A percentile compares a stretch with the other conserved stretches of the same genome.
These are phyloP conservation scores for Fragaria iinumae DNA, from an alignment of 306 rosid genomes.

Conservation along the genomic window DNA sequence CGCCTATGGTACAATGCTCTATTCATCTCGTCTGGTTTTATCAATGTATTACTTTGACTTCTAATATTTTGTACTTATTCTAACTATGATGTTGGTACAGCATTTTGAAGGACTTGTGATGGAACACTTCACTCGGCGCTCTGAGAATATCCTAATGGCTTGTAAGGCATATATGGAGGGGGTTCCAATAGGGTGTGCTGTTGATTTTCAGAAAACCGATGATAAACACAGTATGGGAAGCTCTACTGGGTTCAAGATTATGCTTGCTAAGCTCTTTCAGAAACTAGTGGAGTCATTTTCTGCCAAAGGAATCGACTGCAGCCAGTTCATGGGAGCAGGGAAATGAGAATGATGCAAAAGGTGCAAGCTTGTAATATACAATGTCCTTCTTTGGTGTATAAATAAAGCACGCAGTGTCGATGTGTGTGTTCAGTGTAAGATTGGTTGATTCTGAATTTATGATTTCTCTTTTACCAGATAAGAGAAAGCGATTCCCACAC, in stretches of 20 bases:
- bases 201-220: conserved; percentile 34
- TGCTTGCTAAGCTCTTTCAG: conserved; percentile 85
- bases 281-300: conserved; percentile 76
- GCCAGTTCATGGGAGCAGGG: conserved; percentile 42
- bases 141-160: conserved; percentile 57
- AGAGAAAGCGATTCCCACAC: neutral
- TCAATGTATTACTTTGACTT: neutral
- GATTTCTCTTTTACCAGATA: neutral
- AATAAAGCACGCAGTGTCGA: conserved; percentile 25
- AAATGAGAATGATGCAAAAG: conserved; percentile 22
- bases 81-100: conserved; percentile 45
- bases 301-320: conserved; percentile 69
- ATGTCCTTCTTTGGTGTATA: neutral
- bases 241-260: conserved; percentile 83
- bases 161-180: conserved; percentile 81
- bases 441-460: neutral
- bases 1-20: conserved; percentile 62
- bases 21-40: conserved; percentile 10
- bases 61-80: neutral
- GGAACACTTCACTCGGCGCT: conserved; percentile 66
- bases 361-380: conserved; percentile 6
- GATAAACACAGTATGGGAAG: conserved; percentile 47
- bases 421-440: conserved; percentile 4
- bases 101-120: conserved; percentile 79
- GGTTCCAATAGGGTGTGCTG: conserved; percentile 62